Evolutionary conservation across 139 green algal genomes (phyloP), one percentile per base, ranked within the genome.

Genomic region (Diplosphaera chodatii): DNA sequence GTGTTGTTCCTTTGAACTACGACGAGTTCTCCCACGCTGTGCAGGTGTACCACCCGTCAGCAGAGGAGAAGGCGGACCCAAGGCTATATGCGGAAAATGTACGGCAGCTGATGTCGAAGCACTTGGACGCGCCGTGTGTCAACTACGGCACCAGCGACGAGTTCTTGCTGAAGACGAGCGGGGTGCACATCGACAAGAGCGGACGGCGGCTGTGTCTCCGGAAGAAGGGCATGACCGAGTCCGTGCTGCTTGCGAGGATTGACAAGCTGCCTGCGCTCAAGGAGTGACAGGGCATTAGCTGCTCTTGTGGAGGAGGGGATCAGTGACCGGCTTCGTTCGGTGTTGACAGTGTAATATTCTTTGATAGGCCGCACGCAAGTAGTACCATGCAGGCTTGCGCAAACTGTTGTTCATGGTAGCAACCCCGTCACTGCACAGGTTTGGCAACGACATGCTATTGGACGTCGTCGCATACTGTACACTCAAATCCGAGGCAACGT

Each of bases 71-170:
- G 27, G 27, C 18, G 25, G 66, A 84, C 31, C 72, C 79, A 37
- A 20, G 32, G 48, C 34, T 87, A 65, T 87, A 87, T 62, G 82
- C 82, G 1, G 55, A 68, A 3, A 84, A 84, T 28, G 80, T 87
- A 48, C 69, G 82, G 13, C 31, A 30, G 48, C 40, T 84, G 18
- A 87, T 87, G 56, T 73, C 69, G 4, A 37, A 81, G 4, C 55
- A 68, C 30, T 69, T 77, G 32, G 63, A 68, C n/a, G 69, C 64
- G 32, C 10, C 32, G 27, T 32, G 74, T 2, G 56, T 29, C 40
- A 5, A 28, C 31, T 67, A 81, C 21, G 74, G 78, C 30, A 56
- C 82, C 1, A n/a, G 27, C 21, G 64, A 82, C n/a, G 72, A 82
- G 69, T 73, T 72, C 32, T 48, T 65, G 56, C 69, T 82, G 32